phyloP scores from a whole-genome alignment of 1,284 basidiomycete genomes.

The Heterobasidion annosum region DNA sequence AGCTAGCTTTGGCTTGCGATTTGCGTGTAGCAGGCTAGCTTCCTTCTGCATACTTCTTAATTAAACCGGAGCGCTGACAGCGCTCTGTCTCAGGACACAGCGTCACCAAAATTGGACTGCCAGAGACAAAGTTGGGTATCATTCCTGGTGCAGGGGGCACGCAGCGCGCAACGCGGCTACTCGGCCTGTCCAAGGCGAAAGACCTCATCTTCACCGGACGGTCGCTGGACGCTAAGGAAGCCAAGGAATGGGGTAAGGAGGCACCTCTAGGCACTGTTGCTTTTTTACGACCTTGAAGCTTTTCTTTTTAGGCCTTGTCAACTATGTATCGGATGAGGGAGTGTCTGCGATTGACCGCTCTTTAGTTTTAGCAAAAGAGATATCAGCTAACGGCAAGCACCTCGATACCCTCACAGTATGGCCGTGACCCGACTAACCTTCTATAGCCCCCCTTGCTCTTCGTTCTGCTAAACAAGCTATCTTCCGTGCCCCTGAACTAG shows the following conservation, averaged over 20 bases:
- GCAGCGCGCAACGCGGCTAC: conserved; percentile 73
- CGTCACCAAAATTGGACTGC: conserved; percentile 75
- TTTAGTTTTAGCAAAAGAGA: conserved; percentile 53
- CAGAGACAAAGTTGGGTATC: conserved; percentile 82
- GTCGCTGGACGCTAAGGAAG: conserved; percentile 57
- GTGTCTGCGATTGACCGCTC: conserved; percentile 60
- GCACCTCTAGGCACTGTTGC: not conserved
- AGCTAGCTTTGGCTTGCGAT: conserved; percentile 83
- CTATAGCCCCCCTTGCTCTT: conserved; percentile 77
- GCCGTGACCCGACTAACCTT: not conserved
- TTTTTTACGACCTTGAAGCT: not conserved
- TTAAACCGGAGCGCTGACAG: not conserved
- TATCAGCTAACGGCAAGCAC: conserved; percentile 58
- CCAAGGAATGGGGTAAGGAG: conserved; percentile 62
- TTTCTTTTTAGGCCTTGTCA: conserved; percentile 54
- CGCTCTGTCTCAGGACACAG: conserved; percentile 27
- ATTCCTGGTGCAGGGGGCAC: conserved; percentile 96
- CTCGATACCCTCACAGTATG: not conserved
- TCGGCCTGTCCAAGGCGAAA: conserved; percentile 81
- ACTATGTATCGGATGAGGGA: conserved; percentile 61
- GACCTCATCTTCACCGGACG: conserved; percentile 81
- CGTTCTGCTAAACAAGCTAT: conserved; percentile 87
- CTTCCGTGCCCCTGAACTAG: conserved; percentile 68
- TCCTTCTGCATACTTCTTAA: conserved; percentile 5
- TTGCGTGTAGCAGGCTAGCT: conserved; percentile 70